Conservation (phyloP, 2,329 filamentous ascomycete genomes). For the Talaromyces piceae region DNA sequence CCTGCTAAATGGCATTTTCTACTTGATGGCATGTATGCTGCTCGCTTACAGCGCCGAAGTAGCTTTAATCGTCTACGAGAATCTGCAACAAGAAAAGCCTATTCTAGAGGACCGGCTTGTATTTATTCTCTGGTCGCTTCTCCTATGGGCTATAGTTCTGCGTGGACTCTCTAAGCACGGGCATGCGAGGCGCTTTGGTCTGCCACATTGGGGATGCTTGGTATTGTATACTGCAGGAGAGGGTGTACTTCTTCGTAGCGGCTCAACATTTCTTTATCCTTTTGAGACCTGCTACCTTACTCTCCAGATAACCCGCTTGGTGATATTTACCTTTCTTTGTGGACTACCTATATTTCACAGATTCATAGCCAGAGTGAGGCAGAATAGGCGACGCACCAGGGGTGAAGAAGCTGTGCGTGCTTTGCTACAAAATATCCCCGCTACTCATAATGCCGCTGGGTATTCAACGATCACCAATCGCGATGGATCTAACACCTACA, state of each 20-base stretch:
- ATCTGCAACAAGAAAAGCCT: background rate
- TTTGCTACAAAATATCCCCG: background rate
- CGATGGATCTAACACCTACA: background rate
- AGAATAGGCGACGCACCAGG: background rate
- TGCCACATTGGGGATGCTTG: slow-evolving; percentile 59
- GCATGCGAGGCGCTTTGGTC: slow-evolving; percentile 45
- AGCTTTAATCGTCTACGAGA: slow-evolving; percentile 12
- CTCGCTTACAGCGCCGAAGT: slow-evolving; percentile 27
- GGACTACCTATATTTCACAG: background rate
- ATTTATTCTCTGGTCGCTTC: slow-evolving; percentile 25
- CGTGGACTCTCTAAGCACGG: slow-evolving; percentile 46
- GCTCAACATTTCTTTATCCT: slow-evolving; percentile 27
- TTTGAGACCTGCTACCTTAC: background rate
- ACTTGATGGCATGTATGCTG: slow-evolving; percentile 26
- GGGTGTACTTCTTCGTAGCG: slow-evolving; percentile 19
- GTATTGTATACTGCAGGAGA: slow-evolving; percentile 53
- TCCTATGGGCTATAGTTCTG: slow-evolving; percentile 58
- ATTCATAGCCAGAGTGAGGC: background rate
- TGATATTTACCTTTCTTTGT: slow-evolving; percentile 5
- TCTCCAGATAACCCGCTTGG: slow-evolving; percentile 3
- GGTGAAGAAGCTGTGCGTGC: slow-evolving; percentile 4
- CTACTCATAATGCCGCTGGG: background rate
- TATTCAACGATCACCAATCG: slow-evolving; percentile 5
- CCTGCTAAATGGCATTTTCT: slow-evolving; percentile 32
- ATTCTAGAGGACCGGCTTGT: slow-evolving; percentile 7